Percentiles rank a stretch among this genome's conserved stretches.
phyloP scores from a whole-genome alignment of 2,329 filamentous ascomycete genomes.

The Fusarium equiseti region DNA sequence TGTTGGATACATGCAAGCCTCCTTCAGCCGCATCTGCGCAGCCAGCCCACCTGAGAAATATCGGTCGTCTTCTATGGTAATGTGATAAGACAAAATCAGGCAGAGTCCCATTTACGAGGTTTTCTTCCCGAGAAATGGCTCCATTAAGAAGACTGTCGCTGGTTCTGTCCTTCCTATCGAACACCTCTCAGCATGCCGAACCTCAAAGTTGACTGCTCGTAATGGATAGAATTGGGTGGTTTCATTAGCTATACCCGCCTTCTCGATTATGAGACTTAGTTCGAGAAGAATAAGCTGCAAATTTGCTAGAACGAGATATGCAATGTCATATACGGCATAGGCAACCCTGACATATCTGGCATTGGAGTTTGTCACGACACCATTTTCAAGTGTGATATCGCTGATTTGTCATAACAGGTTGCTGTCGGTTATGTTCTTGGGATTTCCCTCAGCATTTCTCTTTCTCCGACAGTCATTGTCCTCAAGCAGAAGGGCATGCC shows the following conservation, averaged over 20 bases:
- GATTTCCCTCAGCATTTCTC: constrained; percentile 4
- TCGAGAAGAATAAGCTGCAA: background rate
- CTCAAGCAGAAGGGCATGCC: background rate
- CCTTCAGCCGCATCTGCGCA: background rate
- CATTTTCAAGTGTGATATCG: background rate
- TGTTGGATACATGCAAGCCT: background rate
- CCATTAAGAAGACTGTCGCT: background rate
- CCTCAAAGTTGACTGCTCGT: constrained; percentile 1
- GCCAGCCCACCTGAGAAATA: background rate
- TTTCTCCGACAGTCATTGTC: constrained; percentile 12
- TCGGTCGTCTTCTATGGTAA: background rate
- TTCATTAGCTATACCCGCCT: constrained; percentile 18
- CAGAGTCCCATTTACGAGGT: background rate
- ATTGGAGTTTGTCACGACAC: constrained; percentile 34
- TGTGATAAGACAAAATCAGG: background rate
- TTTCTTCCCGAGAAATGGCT: background rate
- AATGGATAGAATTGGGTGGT: constrained; percentile 15
- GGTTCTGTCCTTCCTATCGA: background rate
- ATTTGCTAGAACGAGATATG: constrained; percentile 30
- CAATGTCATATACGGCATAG: constrained; percentile 33
- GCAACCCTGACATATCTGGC: constrained; percentile 43
- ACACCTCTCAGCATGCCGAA: background rate
- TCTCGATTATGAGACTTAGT: constrained; percentile 12
- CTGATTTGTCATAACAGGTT: constrained; percentile 23
- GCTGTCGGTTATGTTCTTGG: constrained; percentile 26